Evolutionary conservation across 2,329 filamentous ascomycete species (phyloP), one percentile per base, ranked within the genome.

Genomic region (Pleoardoris graminearum): DNA sequence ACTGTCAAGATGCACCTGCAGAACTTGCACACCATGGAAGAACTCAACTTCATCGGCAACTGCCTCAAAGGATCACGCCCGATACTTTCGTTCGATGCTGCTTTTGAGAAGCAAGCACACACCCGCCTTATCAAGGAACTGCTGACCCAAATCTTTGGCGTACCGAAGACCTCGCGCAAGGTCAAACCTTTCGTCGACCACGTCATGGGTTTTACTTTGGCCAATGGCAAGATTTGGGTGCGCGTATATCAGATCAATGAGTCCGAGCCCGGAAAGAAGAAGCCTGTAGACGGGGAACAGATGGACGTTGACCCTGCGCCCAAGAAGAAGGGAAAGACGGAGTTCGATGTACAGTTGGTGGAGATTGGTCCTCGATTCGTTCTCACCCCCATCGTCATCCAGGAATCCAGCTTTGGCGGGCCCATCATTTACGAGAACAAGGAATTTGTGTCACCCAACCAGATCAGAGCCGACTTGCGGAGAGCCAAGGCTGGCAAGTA

Each of bases 341-440:
- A 89, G 54, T 90, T 89, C 5, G 89, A 95, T 60, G 79, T 97
- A 57, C 88, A 82, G 54, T 81, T 99, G 21, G 85, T 97, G 1
- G 94, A 99, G 76, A 96, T 99, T 57, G 94, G 94, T 0, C 94
- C 94, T 0, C 84, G 94, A 39, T 93, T 97, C 63, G 91, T 97
- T 25, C 79, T 97, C 45, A 97, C 91, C 22, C 93, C 94, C 0
- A 97, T 97, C 60, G 86, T 97, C 51, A 96, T 97, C 61, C 86
- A 96, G 64, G 94, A 99, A 73, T 91, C 91, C 37, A 92, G 89
- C 55, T 97, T 99, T 65, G 93, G 93, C 48, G 94, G 94, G 0
- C 93, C 94, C 3, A 91, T 97, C 60, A 95, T 99, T 69, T 99
- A 96, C 77, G 91, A 97, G 80, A 97, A 97, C 79, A 94, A 91